Base-by-base conservation (phyloP, 805 yeast genomes). In the Komagataella pastoris region DNA sequence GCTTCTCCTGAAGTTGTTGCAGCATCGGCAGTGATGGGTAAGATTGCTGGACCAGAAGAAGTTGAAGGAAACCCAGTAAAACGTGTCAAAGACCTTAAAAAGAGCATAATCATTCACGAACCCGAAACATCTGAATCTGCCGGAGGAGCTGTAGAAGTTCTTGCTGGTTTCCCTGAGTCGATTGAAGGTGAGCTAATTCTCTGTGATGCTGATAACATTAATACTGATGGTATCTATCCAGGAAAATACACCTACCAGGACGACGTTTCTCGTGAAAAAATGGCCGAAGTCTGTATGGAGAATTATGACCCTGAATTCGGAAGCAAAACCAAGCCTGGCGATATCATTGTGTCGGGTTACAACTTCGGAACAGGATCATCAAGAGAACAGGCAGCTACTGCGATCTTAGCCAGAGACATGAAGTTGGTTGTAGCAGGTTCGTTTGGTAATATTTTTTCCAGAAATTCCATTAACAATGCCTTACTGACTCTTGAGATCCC, bases 221-320 rank as follows among this genome's bases (percentile, higher is more conserved):
- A 93, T 71, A 93, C 99, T 19, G 99, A 93, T 66, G 99, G 98
- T 62, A 93, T 93, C 54, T 93, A 93, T 65, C 99, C 99, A 19
- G 99, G 99, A 58, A 93, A 93, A 66, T 93, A 93, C 74, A 93
- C 99, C 7, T 93, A 93, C 70, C 98, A 93, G 72, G 99, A 93
- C 67, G 98, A 93, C 64, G 93, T 93, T 48, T 79, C 97, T 46
- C 77, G 85, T 61, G 96, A 88, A 59, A 88, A 85, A 65, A 93
- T 93, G 99, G 99, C 99, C 43, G 86, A 91, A 68, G 99, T 93
- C 48, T 93, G 99, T 73, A 93, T 93, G 99, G 99, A 93, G 70
- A 93, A 93, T 72, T 93, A 93, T 69, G 99, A 93, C 67, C 65
- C 87, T 12, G 96, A 90, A 57, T 93, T 93, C 67, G 83, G 85